Conservation (phyloP, 83 land plant species). For the Picea engelmannii region DNA sequence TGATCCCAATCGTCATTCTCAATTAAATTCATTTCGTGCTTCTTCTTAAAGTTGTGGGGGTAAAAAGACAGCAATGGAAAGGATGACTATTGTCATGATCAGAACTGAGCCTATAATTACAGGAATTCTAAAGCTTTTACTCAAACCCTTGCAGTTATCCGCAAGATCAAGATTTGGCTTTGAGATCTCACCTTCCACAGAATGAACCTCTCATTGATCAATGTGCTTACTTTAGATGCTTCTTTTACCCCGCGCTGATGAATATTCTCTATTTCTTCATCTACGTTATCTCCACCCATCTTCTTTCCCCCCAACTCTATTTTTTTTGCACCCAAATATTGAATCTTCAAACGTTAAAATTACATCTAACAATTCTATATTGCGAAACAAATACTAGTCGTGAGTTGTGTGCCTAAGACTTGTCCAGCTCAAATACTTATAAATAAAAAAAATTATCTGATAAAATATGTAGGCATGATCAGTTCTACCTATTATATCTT, state of each 20-base stretch:
- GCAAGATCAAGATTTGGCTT: not conserved
- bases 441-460: too few relatives aligned
- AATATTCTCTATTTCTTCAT: too few relatives aligned
- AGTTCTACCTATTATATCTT: too few relatives aligned
- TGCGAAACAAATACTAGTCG: too few relatives aligned
- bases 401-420: too few relatives aligned
- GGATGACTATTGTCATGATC: not conserved
- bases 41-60: not conserved
- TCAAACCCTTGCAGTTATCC: not conserved
- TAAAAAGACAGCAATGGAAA: not conserved
- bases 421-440: too few relatives aligned
- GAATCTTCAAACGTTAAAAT: too few relatives aligned
- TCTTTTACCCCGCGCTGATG: not conserved
- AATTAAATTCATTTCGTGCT: not conserved
- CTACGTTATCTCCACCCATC: too few relatives aligned
- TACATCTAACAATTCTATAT: too few relatives aligned
- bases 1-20: not conserved
- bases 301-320: too few relatives aligned
- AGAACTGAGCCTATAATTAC: not conserved
- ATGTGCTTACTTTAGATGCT: not conserved
- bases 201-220: constrained; percentile 4
- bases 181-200: not conserved
- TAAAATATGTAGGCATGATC: too few relatives aligned
- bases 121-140: constrained; percentile 5
- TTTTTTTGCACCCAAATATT: too few relatives aligned